phyloP scores from a whole-genome alignment of 1,139 yeast genomes.

The Saccharomyces uvarum region DNA sequence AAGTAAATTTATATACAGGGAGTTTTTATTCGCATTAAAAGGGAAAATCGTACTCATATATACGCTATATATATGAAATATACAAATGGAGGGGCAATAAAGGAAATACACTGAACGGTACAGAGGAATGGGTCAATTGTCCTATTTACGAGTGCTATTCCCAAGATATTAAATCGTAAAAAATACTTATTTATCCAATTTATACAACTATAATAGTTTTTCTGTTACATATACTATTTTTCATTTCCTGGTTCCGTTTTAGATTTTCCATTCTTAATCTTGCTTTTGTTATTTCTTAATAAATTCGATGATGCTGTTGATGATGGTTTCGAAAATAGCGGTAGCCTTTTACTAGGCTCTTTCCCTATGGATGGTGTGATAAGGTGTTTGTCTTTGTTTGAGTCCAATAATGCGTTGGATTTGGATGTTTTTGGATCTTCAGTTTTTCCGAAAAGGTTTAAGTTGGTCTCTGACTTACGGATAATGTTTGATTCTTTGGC shows the following conservation, averaged over 20 bases:
- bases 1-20: neutral
- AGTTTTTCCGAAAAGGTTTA: slow-evolving; percentile 10
- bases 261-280: neutral
- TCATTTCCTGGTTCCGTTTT: neutral
- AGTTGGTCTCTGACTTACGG: slow-evolving; percentile 27
- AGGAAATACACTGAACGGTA: neutral
- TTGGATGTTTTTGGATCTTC: neutral
- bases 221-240: neutral
- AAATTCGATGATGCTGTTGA: neutral
- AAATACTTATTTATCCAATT: neutral
- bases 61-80: neutral
- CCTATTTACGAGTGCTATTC: neutral
- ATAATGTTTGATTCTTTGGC: slow-evolving; percentile 33
- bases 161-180: neutral
- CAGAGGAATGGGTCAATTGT: neutral
- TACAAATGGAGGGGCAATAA: neutral
- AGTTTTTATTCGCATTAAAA: neutral
- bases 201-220: neutral
- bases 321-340: neutral
- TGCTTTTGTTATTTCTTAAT: neutral
- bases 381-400: neutral
- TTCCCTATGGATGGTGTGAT: neutral
- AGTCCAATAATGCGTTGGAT: neutral
- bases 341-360: neutral
- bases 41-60: neutral